These are phyloP conservation scores for Vigna unguiculata DNA, from an alignment of 306 rosid genomes.

Conservation along the genomic window DNA sequence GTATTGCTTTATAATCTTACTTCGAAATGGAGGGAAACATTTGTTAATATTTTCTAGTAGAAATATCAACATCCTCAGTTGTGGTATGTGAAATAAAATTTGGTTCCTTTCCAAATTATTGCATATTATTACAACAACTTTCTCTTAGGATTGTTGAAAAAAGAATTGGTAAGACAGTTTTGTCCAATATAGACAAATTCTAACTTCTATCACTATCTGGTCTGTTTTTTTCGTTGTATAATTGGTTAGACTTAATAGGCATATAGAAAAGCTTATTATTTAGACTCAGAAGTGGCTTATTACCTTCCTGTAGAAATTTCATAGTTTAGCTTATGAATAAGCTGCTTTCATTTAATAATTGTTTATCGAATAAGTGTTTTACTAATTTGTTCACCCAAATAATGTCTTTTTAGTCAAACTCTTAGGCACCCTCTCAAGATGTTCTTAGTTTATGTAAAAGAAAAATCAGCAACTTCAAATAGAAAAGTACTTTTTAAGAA, in stretches of 20 bases:
- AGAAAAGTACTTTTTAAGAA: not conserved
- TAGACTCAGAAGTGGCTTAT: not conserved
- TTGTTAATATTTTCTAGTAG: slow-evolving; percentile 43
- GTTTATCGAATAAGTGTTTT: not conserved
- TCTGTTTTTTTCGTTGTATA: slow-evolving; percentile 9
- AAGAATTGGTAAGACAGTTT: not conserved
- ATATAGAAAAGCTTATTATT: not conserved
- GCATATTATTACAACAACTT: slow-evolving; percentile 39
- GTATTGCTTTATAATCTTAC: slow-evolving; percentile 48
- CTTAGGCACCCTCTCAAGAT: not conserved
- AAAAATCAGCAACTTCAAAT: not conserved
- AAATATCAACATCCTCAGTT: slow-evolving; percentile 40
- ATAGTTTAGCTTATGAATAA: not conserved
- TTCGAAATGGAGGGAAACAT: slow-evolving; percentile 26
- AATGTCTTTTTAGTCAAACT: slow-evolving; percentile 17
- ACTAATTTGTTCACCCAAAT: not conserved
- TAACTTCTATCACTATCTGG: not conserved
- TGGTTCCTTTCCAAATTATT: slow-evolving; percentile 36
- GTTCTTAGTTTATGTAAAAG: slow-evolving; percentile 25
- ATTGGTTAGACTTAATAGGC: not conserved
- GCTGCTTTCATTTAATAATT: not conserved
- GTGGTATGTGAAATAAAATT: slow-evolving; percentile 48
- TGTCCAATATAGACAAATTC: not conserved
- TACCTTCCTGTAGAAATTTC: not conserved
- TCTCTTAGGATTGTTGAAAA: slow-evolving; percentile 35